Evolutionary conservation across 2,329 filamentous ascomycete genomes (phyloP), one percentile per base, ranked within the genome.

Genomic region (Botrytis elliptica): DNA sequence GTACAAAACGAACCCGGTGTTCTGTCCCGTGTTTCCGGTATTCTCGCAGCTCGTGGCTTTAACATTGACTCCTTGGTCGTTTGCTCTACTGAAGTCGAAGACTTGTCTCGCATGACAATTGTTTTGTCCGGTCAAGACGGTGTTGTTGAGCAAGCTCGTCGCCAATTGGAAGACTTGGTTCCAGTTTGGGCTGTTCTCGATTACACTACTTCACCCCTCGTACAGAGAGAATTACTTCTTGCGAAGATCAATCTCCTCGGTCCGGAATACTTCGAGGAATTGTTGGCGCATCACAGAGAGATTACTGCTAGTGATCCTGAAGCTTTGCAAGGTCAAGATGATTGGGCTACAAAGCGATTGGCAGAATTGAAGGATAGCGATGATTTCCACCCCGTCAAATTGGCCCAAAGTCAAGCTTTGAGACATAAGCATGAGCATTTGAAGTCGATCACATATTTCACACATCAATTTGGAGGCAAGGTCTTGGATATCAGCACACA

Each of bases 1-100:
- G 96, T 99, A 75, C 96, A 99, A 85, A 99, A 99, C 85, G 96
- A 99, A 86, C 96, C 96, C 20, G 96, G 96, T 85, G 96, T 99
- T 73, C 87, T 99, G 74, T 98, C 95, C 70, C 94, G 96, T 75
- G 93, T 99, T 16, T 98, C 96, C 1, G 96, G 96, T 72, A 98
- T 99, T 81, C 87, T 99, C 49, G 96, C 96, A 20, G 96, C 96
- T 62, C 90, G 96, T 74, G 96, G 96, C 77, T 99, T 99, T 90
- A 99, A 99, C 86, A 99, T 99, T 81, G 96, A 99, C 88, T 97
- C 93, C 72, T 87, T 99, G 76, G 96, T 99, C 72, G 96, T 99
- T 75, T 99, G 96, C 87, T 96, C 93, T 84, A 99, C 96, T 76
- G 96, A 99, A 84, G 95, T 99, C 40, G 93, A 95, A 79, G 96